Evolutionary conservation across 495 filamentous ascomycete species (phyloP).

Genomic region (Darksidea phi): DNA sequence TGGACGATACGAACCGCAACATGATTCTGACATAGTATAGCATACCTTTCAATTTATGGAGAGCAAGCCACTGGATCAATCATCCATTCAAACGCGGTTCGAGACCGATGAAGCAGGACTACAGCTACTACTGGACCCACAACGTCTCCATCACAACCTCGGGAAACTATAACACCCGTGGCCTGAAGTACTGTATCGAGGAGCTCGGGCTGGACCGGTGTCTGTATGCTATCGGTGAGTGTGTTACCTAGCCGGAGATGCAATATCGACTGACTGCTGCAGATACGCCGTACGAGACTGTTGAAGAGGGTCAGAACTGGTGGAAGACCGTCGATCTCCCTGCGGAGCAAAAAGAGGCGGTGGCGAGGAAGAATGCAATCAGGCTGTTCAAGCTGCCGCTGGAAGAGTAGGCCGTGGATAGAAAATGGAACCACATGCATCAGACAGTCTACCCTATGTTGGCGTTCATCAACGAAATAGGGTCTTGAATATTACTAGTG

Average conservation of each 20-base stretch:
- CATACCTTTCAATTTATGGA: conserved; percentile 32
- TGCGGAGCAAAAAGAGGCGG: conserved; percentile 25
- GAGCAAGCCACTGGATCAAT: conserved; percentile 30
- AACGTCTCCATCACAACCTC: conserved; percentile 31
- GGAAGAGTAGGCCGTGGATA: conserved; percentile 3
- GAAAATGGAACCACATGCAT: background rate
- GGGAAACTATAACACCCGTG: conserved; percentile 29
- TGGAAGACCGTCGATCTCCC: conserved; percentile 30
- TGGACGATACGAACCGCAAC: background rate
- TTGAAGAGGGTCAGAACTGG: conserved; percentile 29
- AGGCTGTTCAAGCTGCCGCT: conserved; percentile 31
- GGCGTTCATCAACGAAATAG: too few species aligned
- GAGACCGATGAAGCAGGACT: conserved; percentile 28
- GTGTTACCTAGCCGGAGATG: background rate
- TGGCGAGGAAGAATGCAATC: conserved; percentile 28
- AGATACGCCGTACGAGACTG: conserved; percentile 31
- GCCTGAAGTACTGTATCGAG: conserved; percentile 30
- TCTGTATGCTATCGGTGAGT: conserved; percentile 27
- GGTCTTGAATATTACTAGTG: too few species aligned
- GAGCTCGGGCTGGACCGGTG: conserved; percentile 29
- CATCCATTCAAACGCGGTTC: conserved; percentile 23
- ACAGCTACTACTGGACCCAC: conserved; percentile 26
- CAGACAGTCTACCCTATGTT: too few species aligned
- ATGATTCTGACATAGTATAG: conserved; percentile 3
- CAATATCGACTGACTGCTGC: background rate